Base-by-base conservation (phyloP, 257 asterid genomes). In the Solanum medicagineum region DNA sequence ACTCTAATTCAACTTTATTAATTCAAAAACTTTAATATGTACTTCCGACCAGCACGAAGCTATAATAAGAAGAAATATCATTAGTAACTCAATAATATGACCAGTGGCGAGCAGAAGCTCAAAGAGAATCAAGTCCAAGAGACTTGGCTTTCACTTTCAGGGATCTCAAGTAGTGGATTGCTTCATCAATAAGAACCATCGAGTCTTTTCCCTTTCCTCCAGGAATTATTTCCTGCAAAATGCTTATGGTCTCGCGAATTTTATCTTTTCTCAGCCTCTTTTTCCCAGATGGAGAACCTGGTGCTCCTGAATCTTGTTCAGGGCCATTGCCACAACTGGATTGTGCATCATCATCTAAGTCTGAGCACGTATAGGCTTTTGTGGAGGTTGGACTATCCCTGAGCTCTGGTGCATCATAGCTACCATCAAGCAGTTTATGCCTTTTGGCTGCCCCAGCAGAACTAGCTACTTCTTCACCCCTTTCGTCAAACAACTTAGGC, bases 71-170 rank as follows among this genome's bases (percentile, higher is more conserved):
- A 75, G 74, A 87, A 56, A 42, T 24, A 75, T 70, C 59, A 75
- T 57, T 19, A 77, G 70, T 81, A 73, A 85, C 73, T 80, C 66
- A 84, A 82, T 47, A 84, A 59, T 22, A 36, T 81, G 77, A 42
- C 80, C 85, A 24, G 62, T 29, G 81, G 74, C 32, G 80, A 42
- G 81, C 49, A 16, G 81, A 22, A 53, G 55, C 26, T 91, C 89
- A 94, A 9, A 89, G 87, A 24, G 92, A 6, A 68, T 88, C 92
- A 20, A 95, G 92, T 59, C 98, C 97, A 42, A 93, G 87, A 42
- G 93, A 91, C 92, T 82, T 86, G 87, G 93, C 98, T 89, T 96
- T 84, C 81, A 63, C 92, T 89, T 91, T 96, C 91, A 96, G 89
- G 62, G 93, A 87, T 85, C 90, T 93, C 92, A 96, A 88, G 91